phyloP scores from a whole-genome alignment of 345 rosid genomes.

The Physaria fendleri region DNA sequence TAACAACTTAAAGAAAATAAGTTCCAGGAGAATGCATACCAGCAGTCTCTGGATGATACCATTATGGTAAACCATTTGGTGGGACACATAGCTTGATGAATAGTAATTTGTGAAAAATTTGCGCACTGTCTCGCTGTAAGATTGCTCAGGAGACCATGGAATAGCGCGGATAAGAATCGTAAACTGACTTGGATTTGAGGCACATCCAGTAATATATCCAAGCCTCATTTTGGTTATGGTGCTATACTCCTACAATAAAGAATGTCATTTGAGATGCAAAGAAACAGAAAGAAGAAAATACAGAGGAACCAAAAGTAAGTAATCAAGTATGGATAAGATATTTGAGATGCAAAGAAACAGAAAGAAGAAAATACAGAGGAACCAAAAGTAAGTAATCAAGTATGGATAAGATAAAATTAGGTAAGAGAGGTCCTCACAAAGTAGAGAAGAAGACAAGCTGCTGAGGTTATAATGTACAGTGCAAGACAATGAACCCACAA shows the following conservation, averaged over 20 bases:
- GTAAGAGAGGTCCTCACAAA: constrained; percentile 56
- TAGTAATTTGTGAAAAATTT: constrained; percentile 64
- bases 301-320: too few relatives aligned
- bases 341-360: too few relatives aligned
- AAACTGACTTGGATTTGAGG: constrained; percentile 68
- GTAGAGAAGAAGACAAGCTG: constrained; percentile 81
- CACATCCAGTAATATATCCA: constrained; percentile 45
- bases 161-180: constrained; percentile 82
- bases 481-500: constrained; percentile 88
- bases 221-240: constrained; percentile 76
- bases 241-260: constrained; percentile 65
- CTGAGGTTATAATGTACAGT: constrained; percentile 60
- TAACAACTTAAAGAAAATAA: neutral
- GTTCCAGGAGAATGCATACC: constrained; percentile 42
- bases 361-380: too few relatives aligned
- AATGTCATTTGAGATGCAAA: too few relatives aligned
- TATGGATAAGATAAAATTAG: too few relatives aligned
- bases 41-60: constrained; percentile 61
- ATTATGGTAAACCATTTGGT: constrained; percentile 75
- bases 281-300: too few relatives aligned
- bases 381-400: too few relatives aligned
- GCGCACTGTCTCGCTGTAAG: constrained; percentile 61
- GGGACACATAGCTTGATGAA: constrained; percentile 69
- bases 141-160: constrained; percentile 59
- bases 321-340: too few relatives aligned